Evolutionary conservation across 169 alveolate genomes (phyloP).

Genomic region (Eimeria falciformis): DNA sequence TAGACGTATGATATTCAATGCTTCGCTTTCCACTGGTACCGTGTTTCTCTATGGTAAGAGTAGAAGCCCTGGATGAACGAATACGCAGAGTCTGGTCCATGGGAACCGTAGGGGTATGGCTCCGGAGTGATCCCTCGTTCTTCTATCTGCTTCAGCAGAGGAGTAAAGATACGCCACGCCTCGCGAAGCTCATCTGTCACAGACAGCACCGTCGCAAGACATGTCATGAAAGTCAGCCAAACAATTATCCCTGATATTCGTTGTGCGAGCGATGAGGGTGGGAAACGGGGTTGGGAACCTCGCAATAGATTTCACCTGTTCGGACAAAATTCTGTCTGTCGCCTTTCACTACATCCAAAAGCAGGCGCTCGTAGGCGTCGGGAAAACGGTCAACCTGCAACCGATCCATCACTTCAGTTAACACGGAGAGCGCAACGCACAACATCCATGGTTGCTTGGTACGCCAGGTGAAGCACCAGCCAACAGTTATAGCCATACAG

Average conservation of each 20-base stretch:
- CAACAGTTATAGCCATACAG: too few relatives aligned
- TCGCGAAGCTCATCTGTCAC: conserved; percentile 82
- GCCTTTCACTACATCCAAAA: conserved; percentile 81
- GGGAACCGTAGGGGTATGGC: conserved; percentile 82
- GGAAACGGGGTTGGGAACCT: neutral
- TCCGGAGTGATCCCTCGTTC: conserved; percentile 80
- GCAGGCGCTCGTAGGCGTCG: conserved; percentile 85
- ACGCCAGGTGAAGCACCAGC: too few relatives aligned
- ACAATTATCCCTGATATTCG: neutral
- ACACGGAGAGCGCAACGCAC: neutral
- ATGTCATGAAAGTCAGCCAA: neutral
- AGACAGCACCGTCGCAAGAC: neutral
- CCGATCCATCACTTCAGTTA: conserved; percentile 74
- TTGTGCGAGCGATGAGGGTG: neutral
- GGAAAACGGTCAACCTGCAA: conserved; percentile 79
- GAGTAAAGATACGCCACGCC: conserved; percentile 87
- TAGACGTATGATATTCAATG: neutral
- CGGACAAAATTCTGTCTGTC: conserved; percentile 82
- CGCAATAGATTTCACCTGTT: conserved; percentile 58
- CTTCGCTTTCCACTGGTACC: conserved; percentile 74
- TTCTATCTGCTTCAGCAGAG: conserved; percentile 82
- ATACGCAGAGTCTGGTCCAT: conserved; percentile 83
- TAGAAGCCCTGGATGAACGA: conserved; percentile 79
- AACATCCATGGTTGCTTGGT: too few relatives aligned
- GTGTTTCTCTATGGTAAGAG: conserved; percentile 74